These are phyloP conservation scores for Hypomyces perniciosus DNA, from an alignment of 2,329 filamentous ascomycete genomes.

Conservation along the genomic window DNA sequence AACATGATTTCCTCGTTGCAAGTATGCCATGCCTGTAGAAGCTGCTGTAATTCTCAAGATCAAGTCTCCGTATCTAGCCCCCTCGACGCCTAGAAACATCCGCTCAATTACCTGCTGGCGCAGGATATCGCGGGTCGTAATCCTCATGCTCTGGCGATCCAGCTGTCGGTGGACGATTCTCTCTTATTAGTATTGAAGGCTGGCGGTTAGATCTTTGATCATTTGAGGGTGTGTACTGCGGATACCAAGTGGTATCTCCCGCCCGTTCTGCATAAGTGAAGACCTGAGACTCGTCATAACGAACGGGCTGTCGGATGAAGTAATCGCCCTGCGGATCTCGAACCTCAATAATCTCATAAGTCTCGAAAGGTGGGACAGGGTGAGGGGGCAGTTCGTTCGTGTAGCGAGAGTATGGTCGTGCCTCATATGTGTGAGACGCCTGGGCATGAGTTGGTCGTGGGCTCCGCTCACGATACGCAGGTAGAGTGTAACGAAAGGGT, in stretches of 20 bases:
- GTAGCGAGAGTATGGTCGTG: not conserved
- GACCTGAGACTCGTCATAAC: slow-evolving; percentile 21
- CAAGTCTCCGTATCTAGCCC: not conserved
- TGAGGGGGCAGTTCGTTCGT: not conserved
- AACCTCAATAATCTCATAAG: slow-evolving; percentile 42
- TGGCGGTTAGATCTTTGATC: not conserved
- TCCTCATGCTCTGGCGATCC: slow-evolving; percentile 28
- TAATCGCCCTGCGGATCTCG: slow-evolving; percentile 41
- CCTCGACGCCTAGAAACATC: not conserved
- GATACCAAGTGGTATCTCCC: slow-evolving; percentile 11
- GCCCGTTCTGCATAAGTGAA: slow-evolving; percentile 21
- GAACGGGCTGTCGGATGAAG: slow-evolving; percentile 37
- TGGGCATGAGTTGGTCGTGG: slow-evolving; percentile 10
- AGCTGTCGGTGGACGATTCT: not conserved
- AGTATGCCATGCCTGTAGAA: too few relatives aligned
- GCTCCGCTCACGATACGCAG: slow-evolving; percentile 12
- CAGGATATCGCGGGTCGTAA: slow-evolving; percentile 39
- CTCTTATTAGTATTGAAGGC: not conserved
- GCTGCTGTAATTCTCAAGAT: not conserved
- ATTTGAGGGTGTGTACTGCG: slow-evolving; percentile 9
- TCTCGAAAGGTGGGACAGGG: slow-evolving; percentile 19
- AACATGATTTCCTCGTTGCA: too few relatives aligned
- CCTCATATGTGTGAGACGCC: not conserved
- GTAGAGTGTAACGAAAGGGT: slow-evolving; percentile 7
- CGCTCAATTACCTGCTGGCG: slow-evolving; percentile 11